Conservation (phyloP, 2,329 filamentous ascomycete genomes). For the Fusarium sp. region DNA sequence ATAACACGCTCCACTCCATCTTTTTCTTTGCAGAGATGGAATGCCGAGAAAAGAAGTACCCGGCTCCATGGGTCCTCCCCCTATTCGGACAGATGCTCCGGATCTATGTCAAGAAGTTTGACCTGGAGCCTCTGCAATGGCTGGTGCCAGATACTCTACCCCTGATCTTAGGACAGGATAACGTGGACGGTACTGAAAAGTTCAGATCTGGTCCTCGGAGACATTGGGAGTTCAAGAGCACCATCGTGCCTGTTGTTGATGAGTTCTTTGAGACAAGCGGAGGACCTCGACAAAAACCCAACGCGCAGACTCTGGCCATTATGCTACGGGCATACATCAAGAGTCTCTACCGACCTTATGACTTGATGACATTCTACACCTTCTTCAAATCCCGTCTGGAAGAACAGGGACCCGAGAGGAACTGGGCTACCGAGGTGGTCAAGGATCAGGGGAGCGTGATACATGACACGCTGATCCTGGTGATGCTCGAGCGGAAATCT, state of each 20-base stretch:
- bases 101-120: constrained; percentile 62
- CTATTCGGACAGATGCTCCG: constrained; percentile 62
- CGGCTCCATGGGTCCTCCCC: constrained; percentile 50
- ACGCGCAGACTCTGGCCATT: constrained; percentile 54
- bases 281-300: constrained; percentile 49
- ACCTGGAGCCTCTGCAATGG: constrained; percentile 58
- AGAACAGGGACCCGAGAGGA: constrained; percentile 47
- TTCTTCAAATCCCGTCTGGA: constrained; percentile 60
- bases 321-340: constrained; percentile 63
- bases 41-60: constrained; percentile 43
- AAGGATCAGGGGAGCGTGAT: constrained; percentile 56
- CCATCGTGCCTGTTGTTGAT: constrained; percentile 50
- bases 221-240: constrained; percentile 47
- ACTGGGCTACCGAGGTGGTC: constrained; percentile 52
- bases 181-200: constrained; percentile 36
- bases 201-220: constrained; percentile 33
- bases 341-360: constrained; percentile 53
- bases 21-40: constrained; percentile 59
- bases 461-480: constrained; percentile 63
- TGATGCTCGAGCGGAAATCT: constrained; percentile 57
- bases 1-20: constrained; percentile 61
- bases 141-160: constrained; percentile 53
- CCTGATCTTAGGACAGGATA: constrained; percentile 42
- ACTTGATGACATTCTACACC: constrained; percentile 59
- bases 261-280: constrained; percentile 45